Percentiles rank a stretch among this genome's conserved stretches.
Evolutionary conservation across 1,139 yeast genomes (phyloP).

Genomic region (Hyphopichia pseudoburtonii): DNA sequence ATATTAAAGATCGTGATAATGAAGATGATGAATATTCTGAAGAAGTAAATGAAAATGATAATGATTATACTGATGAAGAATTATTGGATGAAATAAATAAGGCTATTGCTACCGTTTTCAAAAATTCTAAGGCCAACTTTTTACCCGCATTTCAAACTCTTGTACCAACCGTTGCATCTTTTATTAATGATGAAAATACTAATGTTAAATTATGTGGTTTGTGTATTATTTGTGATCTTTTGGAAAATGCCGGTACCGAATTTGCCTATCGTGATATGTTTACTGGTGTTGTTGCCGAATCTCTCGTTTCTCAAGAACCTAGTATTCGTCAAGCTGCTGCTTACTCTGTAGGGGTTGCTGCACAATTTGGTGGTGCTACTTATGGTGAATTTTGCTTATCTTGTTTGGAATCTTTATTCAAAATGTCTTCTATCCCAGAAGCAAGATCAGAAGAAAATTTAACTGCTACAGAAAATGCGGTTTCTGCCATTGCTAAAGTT

Average conservation of each 20-base stretch:
- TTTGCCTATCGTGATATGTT: constrained; percentile 64
- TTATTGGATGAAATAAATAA: constrained; percentile 82
- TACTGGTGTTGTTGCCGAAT: constrained; percentile 60
- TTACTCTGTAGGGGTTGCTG: constrained; percentile 81
- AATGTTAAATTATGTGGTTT: constrained; percentile 77
- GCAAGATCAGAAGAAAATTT: constrained; percentile 82
- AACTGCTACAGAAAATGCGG: constrained; percentile 83
- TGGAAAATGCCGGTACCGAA: constrained; percentile 74
- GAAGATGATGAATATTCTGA: constrained; percentile 73
- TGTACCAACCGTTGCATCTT: constrained; percentile 55
- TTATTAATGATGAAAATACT: constrained; percentile 63
- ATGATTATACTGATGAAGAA: constrained; percentile 88
- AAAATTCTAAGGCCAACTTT: constrained; percentile 57
- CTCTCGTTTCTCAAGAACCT: constrained; percentile 67
- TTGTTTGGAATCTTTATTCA: constrained; percentile 71
- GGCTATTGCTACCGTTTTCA: constrained; percentile 73
- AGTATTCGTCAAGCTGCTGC: constrained; percentile 87
- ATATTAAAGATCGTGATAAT: constrained; percentile 70
- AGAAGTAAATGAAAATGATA: constrained; percentile 76
- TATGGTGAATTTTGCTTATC: constrained; percentile 66
- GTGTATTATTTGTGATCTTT: constrained; percentile 74
- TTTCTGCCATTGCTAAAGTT: constrained; percentile 82
- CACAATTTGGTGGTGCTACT: constrained; percentile 69
- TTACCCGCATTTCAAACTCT: constrained; percentile 62
- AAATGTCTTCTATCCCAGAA: constrained; percentile 77